Base-by-base conservation (phyloP, 208 protist genomes). In the Leishmania gerbilli region DNA sequence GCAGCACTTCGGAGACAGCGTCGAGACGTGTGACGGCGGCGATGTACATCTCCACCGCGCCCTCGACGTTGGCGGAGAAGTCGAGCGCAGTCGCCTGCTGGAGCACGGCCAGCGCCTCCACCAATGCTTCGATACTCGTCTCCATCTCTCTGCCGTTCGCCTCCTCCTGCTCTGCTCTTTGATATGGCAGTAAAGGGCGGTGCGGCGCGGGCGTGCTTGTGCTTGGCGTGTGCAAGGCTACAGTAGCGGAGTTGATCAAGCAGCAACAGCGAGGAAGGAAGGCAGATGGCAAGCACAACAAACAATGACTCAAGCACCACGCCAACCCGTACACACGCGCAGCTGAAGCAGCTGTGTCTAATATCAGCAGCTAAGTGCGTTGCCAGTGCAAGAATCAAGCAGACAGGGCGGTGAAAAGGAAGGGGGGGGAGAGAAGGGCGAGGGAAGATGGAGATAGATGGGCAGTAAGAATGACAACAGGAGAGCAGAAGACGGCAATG, bases 61-160 rank as follows among this genome's bases (percentile, higher is more conserved):
- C 82, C n/a, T 91, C 86, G 19, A 80, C 80, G 17, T 94, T 83
- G 53, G 88, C 90, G 27, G 89, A 82, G 56, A 91, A 84, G 55
- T 97, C 91, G 19, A 92, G 85, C 15, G 92, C 87, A 58, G 80
- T 93, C 27, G 86, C 94, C 74, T 97, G 92, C 86, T 95, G 92
- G 60, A 95, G 88, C 27, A 95, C 79, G 2, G 87, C 83, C 53
- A 97, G 86, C n/a, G 88, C 82, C 80, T 95, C 90, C 42, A 88
- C 87, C 68, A 97, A 87, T 17, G 79, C 84, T 78, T 95, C 90
- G 19, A 86, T 49, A 37, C 80, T 82, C 49, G 62, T 82, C 76
- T 84, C 84, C 71, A 85, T 87, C 42, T 40, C 72, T 74, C 24
- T 74, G 45, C 40, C 27, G 8, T 34, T 55, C 45, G 45, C 37